phyloP scores from a whole-genome alignment of 2,329 filamentous ascomycete genomes.

The Alternaria triticimaculans region DNA sequence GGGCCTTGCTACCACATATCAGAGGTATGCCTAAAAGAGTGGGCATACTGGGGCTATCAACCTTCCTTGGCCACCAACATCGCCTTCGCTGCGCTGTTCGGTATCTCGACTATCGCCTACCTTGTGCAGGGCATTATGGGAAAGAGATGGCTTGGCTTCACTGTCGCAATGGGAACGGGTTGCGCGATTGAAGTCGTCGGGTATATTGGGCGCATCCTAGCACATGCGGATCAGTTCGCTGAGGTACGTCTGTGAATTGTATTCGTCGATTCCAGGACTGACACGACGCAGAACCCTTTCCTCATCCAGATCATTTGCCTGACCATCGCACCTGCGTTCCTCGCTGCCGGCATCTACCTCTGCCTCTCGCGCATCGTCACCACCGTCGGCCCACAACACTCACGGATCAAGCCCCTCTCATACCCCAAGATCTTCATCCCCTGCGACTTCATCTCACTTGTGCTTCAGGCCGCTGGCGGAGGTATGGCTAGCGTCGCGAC shows the following conservation, averaged over 20 bases:
- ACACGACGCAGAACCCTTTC: constrained; percentile 58
- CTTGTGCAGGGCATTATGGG: constrained; percentile 46
- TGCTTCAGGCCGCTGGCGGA: constrained; percentile 55
- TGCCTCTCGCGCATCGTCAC: constrained; percentile 58
- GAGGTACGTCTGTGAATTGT: constrained; percentile 31
- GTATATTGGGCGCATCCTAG: constrained; percentile 66
- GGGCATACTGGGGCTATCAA: constrained; percentile 54
- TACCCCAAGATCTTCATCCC: constrained; percentile 61
- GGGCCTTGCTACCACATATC: constrained; percentile 42
- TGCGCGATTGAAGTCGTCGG: constrained; percentile 66
- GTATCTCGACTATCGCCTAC: constrained; percentile 49
- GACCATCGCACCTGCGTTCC: constrained; percentile 61
- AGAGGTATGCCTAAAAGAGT: constrained; percentile 47
- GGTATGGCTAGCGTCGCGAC: constrained; percentile 50
- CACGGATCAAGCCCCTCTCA: constrained; percentile 52
- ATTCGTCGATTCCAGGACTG: not conserved
- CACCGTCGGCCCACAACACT: constrained; percentile 50
- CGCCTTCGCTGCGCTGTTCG: constrained; percentile 54
- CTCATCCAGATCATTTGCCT: constrained; percentile 72
- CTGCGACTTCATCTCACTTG: constrained; percentile 55
- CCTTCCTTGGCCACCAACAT: constrained; percentile 52
- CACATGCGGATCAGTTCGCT: constrained; percentile 64
- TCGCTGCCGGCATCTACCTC: constrained; percentile 71
- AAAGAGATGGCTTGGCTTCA: constrained; percentile 52
- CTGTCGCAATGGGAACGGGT: constrained; percentile 61